phyloP scores from a whole-genome alignment of 805 yeast species.

The Barnettozyma sp. region DNA sequence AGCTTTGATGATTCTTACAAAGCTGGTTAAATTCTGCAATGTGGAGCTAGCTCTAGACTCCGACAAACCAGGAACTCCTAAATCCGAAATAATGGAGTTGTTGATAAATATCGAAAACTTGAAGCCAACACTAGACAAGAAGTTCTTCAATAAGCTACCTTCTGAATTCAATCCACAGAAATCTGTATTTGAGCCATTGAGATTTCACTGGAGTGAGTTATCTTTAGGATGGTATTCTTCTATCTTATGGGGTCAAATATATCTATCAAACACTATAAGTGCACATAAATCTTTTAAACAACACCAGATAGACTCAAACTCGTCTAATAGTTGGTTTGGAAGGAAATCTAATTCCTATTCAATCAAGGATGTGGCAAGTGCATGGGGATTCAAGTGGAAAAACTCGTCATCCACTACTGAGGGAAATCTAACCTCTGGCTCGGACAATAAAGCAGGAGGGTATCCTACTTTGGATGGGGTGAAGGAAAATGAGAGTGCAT shows the following conservation, averaged over 20 bases:
- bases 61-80: constrained; percentile 6
- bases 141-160: constrained; percentile 28
- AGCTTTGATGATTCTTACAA: constrained; percentile 36
- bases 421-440: constrained; percentile 4
- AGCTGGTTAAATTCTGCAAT: constrained; percentile 26
- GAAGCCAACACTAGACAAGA: constrained; percentile 5
- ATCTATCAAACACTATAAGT: constrained; percentile 19
- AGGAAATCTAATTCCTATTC: constrained; percentile 21
- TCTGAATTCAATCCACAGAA: constrained; percentile 12
- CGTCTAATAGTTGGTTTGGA: constrained; percentile 18
- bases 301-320: constrained; percentile 3
- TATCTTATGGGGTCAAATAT: constrained; percentile 55
- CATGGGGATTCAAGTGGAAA: constrained; percentile 31
- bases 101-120: constrained; percentile 35
- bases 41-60: constrained; percentile 25
- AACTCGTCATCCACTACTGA: constrained; percentile 5
- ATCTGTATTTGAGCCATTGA: constrained; percentile 39
- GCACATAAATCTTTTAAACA: constrained; percentile 6
- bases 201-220: constrained; percentile 53
- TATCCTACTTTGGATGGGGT: constrained; percentile 2
- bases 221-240: constrained; percentile 75
- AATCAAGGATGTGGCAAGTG: constrained; percentile 29
- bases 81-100: constrained; percentile 25
- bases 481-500: constrained; percentile 8
- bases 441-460: too few species aligned